Conservation (phyloP, 2,329 filamentous ascomycete species). For the Xylaria sp. region DNA sequence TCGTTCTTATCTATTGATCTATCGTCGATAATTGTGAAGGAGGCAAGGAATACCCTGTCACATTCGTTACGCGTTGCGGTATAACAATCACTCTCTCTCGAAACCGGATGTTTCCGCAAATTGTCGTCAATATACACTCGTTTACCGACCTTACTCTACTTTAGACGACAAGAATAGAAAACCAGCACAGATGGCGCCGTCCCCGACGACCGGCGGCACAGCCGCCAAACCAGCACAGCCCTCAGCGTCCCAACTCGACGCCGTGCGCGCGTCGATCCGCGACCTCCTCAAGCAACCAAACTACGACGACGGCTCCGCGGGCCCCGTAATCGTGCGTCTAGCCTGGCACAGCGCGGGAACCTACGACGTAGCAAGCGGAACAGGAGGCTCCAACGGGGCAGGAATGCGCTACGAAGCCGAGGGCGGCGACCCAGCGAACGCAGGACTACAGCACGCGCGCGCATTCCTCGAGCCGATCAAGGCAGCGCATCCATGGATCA, state of each 20-base stretch:
- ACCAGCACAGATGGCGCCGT: neutral
- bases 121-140: neutral
- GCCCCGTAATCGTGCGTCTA: constrained; percentile 70
- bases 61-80: neutral
- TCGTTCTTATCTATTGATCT: neutral
- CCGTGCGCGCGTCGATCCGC: constrained; percentile 63
- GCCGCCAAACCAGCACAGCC: constrained; percentile 20
- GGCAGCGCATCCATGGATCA: constrained; percentile 68
- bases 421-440: constrained; percentile 72
- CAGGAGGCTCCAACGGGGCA: constrained; percentile 71
- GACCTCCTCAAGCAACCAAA: constrained; percentile 66
- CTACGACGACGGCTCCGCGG: constrained; percentile 73
- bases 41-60: neutral
- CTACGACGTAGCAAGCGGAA: constrained; percentile 67
- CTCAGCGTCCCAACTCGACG: constrained; percentile 43
- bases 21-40: neutral
- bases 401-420: constrained; percentile 73
- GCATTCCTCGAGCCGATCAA: constrained; percentile 72
- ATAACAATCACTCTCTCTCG: neutral
- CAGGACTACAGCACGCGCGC: constrained; percentile 70
- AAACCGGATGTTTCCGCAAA: neutral
- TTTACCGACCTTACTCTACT: neutral
- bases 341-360: constrained; percentile 74
- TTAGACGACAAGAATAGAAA: neutral
- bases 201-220: neutral